Evolutionary conservation across 2,329 filamentous ascomycete species (phyloP).

Genomic region (Nigrospora sphaerica): DNA sequence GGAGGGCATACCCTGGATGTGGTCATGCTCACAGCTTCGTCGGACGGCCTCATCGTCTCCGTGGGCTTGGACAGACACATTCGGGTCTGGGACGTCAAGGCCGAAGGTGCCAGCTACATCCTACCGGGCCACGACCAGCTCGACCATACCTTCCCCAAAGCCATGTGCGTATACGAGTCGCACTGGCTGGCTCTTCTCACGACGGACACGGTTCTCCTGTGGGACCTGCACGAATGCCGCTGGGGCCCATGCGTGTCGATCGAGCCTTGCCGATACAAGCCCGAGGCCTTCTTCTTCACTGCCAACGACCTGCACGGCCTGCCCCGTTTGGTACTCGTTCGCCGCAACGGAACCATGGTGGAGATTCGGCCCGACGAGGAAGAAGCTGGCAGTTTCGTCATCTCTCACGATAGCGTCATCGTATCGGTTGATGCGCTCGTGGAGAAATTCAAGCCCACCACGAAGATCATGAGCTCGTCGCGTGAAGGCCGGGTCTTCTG

Average conservation of each 20-base stretch:
- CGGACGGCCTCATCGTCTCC: constrained; percentile 59
- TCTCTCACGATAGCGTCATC: constrained; percentile 44
- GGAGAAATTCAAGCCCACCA: constrained; percentile 27
- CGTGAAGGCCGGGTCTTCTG: constrained; percentile 20
- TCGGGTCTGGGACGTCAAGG: constrained; percentile 57
- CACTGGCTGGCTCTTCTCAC: constrained; percentile 62
- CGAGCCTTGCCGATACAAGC: constrained; percentile 49
- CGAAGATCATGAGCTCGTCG: constrained; percentile 23
- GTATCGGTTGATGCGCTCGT: constrained; percentile 39
- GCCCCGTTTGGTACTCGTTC: constrained; percentile 52
- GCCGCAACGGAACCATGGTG: constrained; percentile 55
- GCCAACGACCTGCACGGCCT: constrained; percentile 26
- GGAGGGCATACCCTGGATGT: constrained; percentile 65
- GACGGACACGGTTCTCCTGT: constrained; percentile 50
- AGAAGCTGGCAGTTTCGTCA: constrained; percentile 32
- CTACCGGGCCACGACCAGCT: constrained; percentile 30
- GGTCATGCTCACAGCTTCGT: constrained; percentile 54
- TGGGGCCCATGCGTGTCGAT: constrained; percentile 51
- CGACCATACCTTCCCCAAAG: constrained; percentile 48
- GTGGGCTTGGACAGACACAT: constrained; percentile 65
- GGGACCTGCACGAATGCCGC: constrained; percentile 49
- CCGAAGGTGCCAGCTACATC: constrained; percentile 32
- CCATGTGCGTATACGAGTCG: constrained; percentile 55
- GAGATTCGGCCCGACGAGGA: constrained; percentile 45
- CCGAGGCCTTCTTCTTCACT: constrained; percentile 59